phyloP scores from a whole-genome alignment of 2,329 filamentous ascomycete genomes.

The Cladosporium velox region DNA sequence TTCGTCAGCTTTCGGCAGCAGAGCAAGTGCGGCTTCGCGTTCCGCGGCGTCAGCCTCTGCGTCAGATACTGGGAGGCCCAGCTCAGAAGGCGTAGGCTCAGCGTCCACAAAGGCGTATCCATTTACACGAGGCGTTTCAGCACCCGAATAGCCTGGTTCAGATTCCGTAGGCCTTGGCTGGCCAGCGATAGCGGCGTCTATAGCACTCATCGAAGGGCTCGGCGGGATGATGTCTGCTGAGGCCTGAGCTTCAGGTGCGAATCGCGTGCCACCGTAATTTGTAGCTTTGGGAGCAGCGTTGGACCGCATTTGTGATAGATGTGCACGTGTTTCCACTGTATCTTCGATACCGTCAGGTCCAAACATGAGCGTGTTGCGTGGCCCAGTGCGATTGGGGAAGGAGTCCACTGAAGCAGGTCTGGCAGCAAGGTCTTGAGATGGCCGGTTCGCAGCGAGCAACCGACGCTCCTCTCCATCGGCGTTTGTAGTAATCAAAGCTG shows the following conservation, averaged over 20 bases:
- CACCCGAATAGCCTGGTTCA: conserved; percentile 61
- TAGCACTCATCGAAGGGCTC: conserved; percentile 80
- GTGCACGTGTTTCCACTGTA: conserved; percentile 59
- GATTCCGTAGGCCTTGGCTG: conserved; percentile 63
- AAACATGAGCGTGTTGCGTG: conserved; percentile 90
- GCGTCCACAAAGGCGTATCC: conserved; percentile 95
- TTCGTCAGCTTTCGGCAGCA: conserved; percentile 52
- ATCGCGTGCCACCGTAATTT: conserved; percentile 79
- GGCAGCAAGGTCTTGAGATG: conserved; percentile 62
- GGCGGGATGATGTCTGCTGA: conserved; percentile 54
- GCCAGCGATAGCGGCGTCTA: conserved; percentile 81
- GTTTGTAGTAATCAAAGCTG: conserved; percentile 30
- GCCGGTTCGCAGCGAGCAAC: conserved; percentile 42
- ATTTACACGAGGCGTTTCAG: conserved; percentile 85
- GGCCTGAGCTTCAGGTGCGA: conserved; percentile 52
- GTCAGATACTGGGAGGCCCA: conserved; percentile 50
- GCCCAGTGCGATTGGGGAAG: conserved; percentile 62
- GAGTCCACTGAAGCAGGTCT: conserved; percentile 75
- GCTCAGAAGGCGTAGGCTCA: conserved; percentile 59
- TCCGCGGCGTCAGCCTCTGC: conserved; percentile 38
- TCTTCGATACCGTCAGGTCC: conserved; percentile 64
- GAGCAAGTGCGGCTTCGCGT: conserved; percentile 40
- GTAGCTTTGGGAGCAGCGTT: conserved; percentile 75
- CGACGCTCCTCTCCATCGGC: conserved; percentile 29
- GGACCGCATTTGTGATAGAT: conserved; percentile 69